These are phyloP conservation scores for Aureobasidium zeae DNA, from an alignment of 2,329 filamentous ascomycete genomes.

Conservation along the genomic window DNA sequence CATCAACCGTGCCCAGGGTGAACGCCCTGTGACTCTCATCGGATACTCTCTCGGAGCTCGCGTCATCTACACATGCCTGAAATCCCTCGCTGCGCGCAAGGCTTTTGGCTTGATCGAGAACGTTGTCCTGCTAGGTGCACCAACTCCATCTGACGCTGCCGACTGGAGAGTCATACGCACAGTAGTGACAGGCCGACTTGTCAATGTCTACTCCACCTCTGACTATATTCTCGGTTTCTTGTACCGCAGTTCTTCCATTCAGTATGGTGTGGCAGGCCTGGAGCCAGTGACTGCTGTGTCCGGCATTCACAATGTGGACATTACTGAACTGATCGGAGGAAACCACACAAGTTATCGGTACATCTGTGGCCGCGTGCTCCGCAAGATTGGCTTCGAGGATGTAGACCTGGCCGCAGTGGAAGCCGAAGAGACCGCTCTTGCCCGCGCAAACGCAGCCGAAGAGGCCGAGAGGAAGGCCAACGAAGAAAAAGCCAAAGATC, in stretches of 20 bases:
- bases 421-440: constrained; percentile 33
- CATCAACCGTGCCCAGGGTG: constrained; percentile 34
- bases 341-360: constrained; percentile 42
- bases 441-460: constrained; percentile 32
- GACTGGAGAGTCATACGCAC: constrained; percentile 70
- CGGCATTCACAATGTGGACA: constrained; percentile 52
- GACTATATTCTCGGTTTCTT: constrained; percentile 82
- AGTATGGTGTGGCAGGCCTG: constrained; percentile 74
- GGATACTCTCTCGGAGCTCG: constrained; percentile 34
- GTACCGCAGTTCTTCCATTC: constrained; percentile 74
- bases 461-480: constrained; percentile 26
- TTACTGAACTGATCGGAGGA: constrained; percentile 42
- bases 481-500: constrained; percentile 19
- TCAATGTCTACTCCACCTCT: constrained; percentile 82
- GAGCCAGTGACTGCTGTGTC: constrained; percentile 60
- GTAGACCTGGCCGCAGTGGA: constrained; percentile 41
- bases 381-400: constrained; percentile 45
- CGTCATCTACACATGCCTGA: constrained; percentile 74
- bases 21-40: constrained; percentile 32
- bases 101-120: constrained; percentile 80
- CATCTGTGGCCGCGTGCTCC: constrained; percentile 42
- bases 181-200: constrained; percentile 70
- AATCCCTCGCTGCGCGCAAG: constrained; percentile 62
- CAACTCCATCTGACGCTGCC: constrained; percentile 59
- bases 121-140: constrained; percentile 73